Conservation (phyloP, 2,329 filamentous ascomycete species). For the Diplocarpon rosae region DNA sequence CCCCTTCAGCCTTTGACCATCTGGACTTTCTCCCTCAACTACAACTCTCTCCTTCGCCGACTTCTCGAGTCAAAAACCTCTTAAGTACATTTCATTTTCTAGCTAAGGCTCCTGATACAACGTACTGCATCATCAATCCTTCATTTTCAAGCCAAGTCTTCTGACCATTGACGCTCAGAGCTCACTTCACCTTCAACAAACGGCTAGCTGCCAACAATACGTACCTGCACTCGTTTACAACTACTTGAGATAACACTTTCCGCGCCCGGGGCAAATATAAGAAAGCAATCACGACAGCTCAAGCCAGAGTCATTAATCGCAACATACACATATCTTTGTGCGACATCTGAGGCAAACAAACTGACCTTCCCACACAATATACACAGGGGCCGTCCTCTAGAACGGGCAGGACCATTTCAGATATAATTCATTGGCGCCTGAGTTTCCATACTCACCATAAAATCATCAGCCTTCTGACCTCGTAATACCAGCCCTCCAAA, state of each 20-base stretch:
- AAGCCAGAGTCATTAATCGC: not conserved
- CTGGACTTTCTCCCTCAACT: too few species aligned
- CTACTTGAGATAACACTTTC: not conserved
- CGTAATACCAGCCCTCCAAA: too few species aligned
- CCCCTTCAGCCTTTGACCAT: too few species aligned
- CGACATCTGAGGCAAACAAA: constrained; percentile 2
- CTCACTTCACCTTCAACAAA: not conserved
- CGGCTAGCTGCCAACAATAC: not conserved
- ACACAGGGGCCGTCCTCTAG: not conserved
- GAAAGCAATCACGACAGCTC: constrained; percentile 3
- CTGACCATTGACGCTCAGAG: not conserved
- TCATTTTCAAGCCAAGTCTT: not conserved
- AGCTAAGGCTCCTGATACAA: too few species aligned
- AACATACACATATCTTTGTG: constrained; percentile 2
- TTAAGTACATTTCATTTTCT: too few species aligned
- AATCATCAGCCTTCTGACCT: too few species aligned
- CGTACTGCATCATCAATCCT: not conserved
- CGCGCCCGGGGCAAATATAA: not conserved
- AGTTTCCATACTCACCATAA: not conserved
- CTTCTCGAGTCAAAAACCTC: too few species aligned
- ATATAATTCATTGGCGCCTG: too few species aligned
- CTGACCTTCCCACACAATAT: not conserved
- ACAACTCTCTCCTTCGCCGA: too few species aligned
- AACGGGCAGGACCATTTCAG: not conserved
- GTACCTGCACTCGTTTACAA: not conserved